A percentile compares a stretch with the other conserved stretches of the same genome.
These are phyloP conservation scores for Chlamydomonas eustigma DNA, from an alignment of 139 green algal species.

Conservation along the genomic window DNA sequence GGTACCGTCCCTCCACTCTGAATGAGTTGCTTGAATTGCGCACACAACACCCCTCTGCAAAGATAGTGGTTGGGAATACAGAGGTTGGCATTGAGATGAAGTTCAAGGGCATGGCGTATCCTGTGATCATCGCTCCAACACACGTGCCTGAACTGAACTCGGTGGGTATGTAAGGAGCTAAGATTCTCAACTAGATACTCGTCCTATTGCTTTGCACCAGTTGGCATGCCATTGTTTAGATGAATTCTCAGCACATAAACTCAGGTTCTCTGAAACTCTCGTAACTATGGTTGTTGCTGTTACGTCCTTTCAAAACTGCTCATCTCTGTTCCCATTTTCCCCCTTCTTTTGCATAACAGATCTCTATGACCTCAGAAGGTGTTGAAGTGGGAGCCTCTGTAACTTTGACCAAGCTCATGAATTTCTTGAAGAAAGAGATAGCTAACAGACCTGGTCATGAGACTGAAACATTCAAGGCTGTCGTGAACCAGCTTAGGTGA, in stretches of 20 bases:
- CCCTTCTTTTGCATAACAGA: no score
- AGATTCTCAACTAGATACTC: no score
- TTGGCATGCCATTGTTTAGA: no score
- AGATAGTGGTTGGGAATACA: constrained; percentile 90
- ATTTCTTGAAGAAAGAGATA: constrained; percentile 35
- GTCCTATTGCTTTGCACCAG: no score
- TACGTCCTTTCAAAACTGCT: no score
- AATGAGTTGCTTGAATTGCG: constrained; percentile 74
- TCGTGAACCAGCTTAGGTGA: constrained; percentile 86
- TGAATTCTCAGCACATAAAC: no score
- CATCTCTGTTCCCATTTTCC: no score
- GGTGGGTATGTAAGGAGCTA: no score
- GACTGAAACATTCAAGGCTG: constrained; percentile 53
- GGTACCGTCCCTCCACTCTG: constrained; percentile 68
- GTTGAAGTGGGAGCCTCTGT: constrained; percentile 71
- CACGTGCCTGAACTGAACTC: constrained; percentile 80
- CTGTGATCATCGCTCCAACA: constrained; percentile 66
- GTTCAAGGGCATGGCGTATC: constrained; percentile 85
- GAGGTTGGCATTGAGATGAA: constrained; percentile 96
- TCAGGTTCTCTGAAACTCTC: no score
- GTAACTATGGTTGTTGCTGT: no score
- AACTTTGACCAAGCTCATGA: constrained; percentile 70
- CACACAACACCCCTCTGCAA: constrained; percentile 46
- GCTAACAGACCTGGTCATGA: constrained; percentile 35
- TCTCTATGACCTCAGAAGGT: constrained; percentile 42